Evolutionary conservation across 2,329 filamentous ascomycete species (phyloP).

Genomic region (Ophiognomonia clavigignenti-juglandacearum): DNA sequence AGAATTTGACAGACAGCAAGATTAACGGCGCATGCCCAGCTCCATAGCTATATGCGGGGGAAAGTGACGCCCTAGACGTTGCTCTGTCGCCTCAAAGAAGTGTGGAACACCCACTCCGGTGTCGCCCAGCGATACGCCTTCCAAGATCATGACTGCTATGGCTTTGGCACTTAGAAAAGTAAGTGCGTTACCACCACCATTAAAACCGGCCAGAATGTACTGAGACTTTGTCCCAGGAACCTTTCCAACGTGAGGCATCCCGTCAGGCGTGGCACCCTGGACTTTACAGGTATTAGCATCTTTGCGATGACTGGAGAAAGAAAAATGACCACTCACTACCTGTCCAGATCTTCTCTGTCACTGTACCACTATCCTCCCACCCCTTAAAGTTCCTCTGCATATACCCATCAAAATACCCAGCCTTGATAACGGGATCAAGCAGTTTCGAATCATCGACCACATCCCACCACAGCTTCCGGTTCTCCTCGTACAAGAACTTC

Average conservation of each 20-base stretch:
- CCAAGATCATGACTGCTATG: constrained; percentile 7
- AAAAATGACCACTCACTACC: constrained; percentile 18
- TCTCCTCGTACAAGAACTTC: constrained; percentile 10
- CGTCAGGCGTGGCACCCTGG: constrained; percentile 9
- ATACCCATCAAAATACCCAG: constrained; percentile 22
- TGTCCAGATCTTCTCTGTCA: constrained; percentile 19
- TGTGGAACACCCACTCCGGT: constrained; percentile 8
- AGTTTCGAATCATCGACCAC: constrained; percentile 21
- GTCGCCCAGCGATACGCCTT: constrained; percentile 1
- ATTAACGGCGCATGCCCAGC: too few species aligned
- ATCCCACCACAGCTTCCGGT: constrained; percentile 12
- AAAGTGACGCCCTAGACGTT: constrained; percentile 6
- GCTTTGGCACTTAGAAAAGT: constrained; percentile 11
- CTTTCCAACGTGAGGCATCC: constrained; percentile 9
- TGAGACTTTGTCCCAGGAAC: constrained; percentile 7
- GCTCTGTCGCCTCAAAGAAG: constrained; percentile 7
- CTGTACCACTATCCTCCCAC: constrained; percentile 19
- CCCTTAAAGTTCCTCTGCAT: constrained; percentile 23
- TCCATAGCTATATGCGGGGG: too few species aligned
- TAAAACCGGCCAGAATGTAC: constrained; percentile 15
- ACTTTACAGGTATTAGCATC: constrained; percentile 9
- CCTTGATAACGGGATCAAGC: constrained; percentile 15
- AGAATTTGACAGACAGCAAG: too few species aligned
- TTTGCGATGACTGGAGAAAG: not conserved
- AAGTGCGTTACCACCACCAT: constrained; percentile 13